These are phyloP conservation scores for Dactylellina parvicollis DNA, from an alignment of 2,329 filamentous ascomycete genomes.

Conservation along the genomic window DNA sequence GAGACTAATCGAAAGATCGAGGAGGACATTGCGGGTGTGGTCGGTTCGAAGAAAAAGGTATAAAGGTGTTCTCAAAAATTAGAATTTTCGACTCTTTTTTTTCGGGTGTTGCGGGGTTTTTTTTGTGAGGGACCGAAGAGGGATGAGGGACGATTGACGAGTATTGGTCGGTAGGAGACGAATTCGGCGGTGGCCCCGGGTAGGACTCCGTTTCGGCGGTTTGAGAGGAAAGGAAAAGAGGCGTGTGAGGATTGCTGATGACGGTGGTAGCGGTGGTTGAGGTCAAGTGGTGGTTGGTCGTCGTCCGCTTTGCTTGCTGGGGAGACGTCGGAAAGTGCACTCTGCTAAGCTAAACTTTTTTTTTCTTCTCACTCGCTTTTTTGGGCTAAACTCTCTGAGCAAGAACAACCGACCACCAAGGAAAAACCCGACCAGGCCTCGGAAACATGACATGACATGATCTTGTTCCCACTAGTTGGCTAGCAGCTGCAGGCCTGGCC, in stretches of 20 bases:
- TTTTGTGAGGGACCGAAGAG: constrained; percentile 3
- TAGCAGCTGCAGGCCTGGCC: background rate
- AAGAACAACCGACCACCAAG: constrained; percentile 40
- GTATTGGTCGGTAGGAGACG: background rate
- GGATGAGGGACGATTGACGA: constrained; percentile 7
- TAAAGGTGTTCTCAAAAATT: background rate
- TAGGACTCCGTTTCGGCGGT: constrained; percentile 20
- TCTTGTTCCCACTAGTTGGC: constrained; percentile 38
- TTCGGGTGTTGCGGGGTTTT: constrained; percentile 53
- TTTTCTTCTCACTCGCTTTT: constrained; percentile 35
- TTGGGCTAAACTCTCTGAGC: constrained; percentile 28
- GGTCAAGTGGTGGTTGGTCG: constrained; percentile 24
- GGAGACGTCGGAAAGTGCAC: constrained; percentile 25
- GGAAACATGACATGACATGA: constrained; percentile 50
- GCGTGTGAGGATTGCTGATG: constrained; percentile 15
- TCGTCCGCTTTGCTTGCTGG: constrained; percentile 30
- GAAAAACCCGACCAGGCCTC: constrained; percentile 21
- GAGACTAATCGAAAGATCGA: constrained; percentile 65
- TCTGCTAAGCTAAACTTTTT: constrained; percentile 53
- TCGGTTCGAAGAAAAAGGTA: background rate
- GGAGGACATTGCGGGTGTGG: constrained; percentile 57
- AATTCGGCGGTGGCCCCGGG: constrained; percentile 11
- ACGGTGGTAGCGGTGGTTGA: constrained; percentile 21
- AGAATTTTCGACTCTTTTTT: background rate
- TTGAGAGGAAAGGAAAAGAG: constrained; percentile 5